These are phyloP conservation scores for Discostella stelligera DNA, from an alignment of 352 stramenopile species.

Conservation along the genomic window DNA sequence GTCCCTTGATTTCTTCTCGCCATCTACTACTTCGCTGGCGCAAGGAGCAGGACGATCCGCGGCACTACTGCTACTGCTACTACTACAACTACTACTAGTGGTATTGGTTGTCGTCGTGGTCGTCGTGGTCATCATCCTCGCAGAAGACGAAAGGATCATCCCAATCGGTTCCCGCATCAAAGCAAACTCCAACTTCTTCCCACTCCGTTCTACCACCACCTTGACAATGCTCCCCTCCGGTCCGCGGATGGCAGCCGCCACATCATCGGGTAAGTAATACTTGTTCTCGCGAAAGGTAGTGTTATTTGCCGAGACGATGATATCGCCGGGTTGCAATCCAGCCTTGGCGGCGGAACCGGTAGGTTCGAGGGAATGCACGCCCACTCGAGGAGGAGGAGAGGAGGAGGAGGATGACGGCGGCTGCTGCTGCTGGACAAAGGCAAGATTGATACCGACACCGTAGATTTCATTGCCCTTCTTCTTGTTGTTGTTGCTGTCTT, in stretches of 20 bases:
- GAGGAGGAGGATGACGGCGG: neutral
- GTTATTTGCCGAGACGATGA: slow-evolving; percentile 63
- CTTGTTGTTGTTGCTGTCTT: neutral
- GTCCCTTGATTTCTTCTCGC: slow-evolving; percentile 3
- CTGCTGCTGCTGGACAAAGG: neutral
- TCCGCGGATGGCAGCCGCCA: slow-evolving; percentile 57
- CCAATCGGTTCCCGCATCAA: slow-evolving; percentile 58
- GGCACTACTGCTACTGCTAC: neutral
- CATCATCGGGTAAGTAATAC: slow-evolving; percentile 60
- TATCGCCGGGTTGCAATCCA: slow-evolving; percentile 56
- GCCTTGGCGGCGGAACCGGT: slow-evolving; percentile 21
- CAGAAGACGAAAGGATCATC: neutral
- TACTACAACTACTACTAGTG: too few species aligned
- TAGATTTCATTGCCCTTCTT: slow-evolving; percentile 1
- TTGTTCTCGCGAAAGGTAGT: slow-evolving; percentile 39
- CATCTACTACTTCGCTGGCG: neutral
- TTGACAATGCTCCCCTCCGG: slow-evolving; percentile 58
- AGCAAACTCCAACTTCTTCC: slow-evolving; percentile 61
- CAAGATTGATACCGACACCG: slow-evolving; percentile 4
- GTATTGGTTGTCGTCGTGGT: neutral
- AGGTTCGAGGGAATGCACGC: slow-evolving; percentile 8
- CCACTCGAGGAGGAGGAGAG: neutral
- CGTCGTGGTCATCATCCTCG: neutral
- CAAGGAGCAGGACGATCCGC: neutral
- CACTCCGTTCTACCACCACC: slow-evolving; percentile 54